Evolutionary conservation across 2,329 filamentous ascomycete genomes (phyloP).

Genomic region (Aspergillus glaucus): DNA sequence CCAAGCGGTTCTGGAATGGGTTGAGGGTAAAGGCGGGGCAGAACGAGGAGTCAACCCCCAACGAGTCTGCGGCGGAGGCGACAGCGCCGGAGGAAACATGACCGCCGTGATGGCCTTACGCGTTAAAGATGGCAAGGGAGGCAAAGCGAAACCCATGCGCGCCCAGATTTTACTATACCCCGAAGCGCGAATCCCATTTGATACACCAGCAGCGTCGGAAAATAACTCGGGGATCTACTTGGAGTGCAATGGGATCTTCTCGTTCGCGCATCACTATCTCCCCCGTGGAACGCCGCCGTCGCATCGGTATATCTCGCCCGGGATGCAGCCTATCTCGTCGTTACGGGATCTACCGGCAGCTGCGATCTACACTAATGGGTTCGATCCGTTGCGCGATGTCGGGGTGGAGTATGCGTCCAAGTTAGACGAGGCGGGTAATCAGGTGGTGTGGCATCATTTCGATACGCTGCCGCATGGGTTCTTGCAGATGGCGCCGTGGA

Average conservation of each 20-base stretch:
- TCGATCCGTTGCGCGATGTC: slow-evolving; percentile 27
- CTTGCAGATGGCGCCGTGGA: slow-evolving; percentile 28
- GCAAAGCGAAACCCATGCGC: slow-evolving; percentile 7
- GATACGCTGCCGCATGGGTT: slow-evolving; percentile 23
- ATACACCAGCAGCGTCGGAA: slow-evolving; percentile 25
- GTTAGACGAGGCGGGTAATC: slow-evolving; percentile 21
- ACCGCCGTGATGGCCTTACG: slow-evolving; percentile 26
- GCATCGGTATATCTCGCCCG: slow-evolving; percentile 24
- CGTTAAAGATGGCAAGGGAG: slow-evolving; percentile 16
- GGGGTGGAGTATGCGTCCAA: slow-evolving; percentile 25
- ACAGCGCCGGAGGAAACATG: slow-evolving; percentile 33
- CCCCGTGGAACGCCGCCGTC: slow-evolving; percentile 16
- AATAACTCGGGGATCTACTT: slow-evolving; percentile 32
- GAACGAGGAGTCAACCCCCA: slow-evolving; percentile 20
- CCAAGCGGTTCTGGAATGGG: slow-evolving; percentile 18
- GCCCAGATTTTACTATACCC: slow-evolving; percentile 32
- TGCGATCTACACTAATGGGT: slow-evolving; percentile 26
- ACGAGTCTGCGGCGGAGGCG: slow-evolving; percentile 27
- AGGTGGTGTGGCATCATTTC: slow-evolving; percentile 22
- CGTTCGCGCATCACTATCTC: slow-evolving; percentile 28
- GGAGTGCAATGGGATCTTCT: slow-evolving; percentile 30
- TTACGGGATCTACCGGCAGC: slow-evolving; percentile 20
- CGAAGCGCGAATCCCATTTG: slow-evolving; percentile 27
- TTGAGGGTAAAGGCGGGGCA: slow-evolving; percentile 17
- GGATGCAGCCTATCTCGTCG: slow-evolving; percentile 19